A percentile compares a stretch with the other conserved stretches of the same genome.
Conservation (phyloP, 176 grass and related monocot genomes). For the Avena sativa region DNA sequence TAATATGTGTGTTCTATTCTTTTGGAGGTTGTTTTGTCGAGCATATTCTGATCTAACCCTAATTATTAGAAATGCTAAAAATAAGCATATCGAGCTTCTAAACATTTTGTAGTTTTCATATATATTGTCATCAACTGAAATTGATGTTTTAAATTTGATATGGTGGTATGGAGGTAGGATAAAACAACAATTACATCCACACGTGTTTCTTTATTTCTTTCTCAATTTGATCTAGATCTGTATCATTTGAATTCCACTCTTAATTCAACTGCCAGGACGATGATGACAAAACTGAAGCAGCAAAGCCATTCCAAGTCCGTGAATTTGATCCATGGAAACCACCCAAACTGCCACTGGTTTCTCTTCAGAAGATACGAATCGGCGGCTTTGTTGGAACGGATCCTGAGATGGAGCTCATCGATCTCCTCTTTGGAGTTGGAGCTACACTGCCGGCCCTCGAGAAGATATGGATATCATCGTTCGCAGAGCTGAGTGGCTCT, state of each 20-base stretch:
- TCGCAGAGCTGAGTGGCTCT: neutral
- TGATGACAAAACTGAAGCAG: neutral
- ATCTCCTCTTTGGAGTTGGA: neutral
- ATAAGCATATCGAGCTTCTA: neutral
- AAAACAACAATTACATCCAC: neutral
- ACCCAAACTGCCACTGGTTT: neutral
- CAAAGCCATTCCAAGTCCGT: neutral
- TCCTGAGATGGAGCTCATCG: neutral
- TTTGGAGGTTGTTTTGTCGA: neutral
- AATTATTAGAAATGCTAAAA: neutral
- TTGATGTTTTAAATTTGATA: neutral
- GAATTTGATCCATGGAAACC: neutral
- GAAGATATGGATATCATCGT: neutral
- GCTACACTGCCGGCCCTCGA: neutral
- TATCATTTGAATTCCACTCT: neutral
- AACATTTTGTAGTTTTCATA: neutral
- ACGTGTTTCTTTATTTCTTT: neutral
- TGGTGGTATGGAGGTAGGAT: neutral
- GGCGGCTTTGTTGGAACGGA: neutral
- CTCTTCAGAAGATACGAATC: conserved; percentile 8
- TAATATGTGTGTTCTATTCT: neutral
- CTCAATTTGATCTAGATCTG: neutral
- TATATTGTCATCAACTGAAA: neutral
- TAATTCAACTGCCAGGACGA: neutral
- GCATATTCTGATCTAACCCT: neutral